Evolutionary conservation across 306 rosid genomes (phyloP).

Genomic region (Nissolia schottii): DNA sequence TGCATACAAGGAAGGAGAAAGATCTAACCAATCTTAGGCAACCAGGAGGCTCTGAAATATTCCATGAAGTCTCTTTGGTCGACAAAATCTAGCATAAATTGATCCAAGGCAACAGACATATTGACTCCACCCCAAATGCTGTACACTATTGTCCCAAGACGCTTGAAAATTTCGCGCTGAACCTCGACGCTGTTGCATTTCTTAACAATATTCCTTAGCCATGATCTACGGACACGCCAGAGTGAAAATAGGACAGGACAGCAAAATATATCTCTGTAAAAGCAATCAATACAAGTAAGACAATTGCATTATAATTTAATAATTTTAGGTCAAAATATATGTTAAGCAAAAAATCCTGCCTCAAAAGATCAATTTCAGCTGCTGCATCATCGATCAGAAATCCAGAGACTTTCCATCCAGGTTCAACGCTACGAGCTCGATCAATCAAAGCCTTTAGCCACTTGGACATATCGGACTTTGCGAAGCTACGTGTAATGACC

Average conservation of each 20-base stretch:
- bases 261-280: conserved; percentile 69
- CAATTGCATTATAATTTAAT: too few relatives aligned
- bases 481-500: conserved; percentile 92
- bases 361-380: conserved; percentile 51
- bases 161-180: conserved; percentile 79
- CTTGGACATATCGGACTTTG: conserved; percentile 75
- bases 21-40: conserved; percentile 88
- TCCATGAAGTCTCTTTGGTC: conserved; percentile 89
- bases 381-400: conserved; percentile 90
- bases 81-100: conserved; percentile 65
- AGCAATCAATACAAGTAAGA: conserved; percentile 14
- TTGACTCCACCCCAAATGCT: conserved; percentile 67
- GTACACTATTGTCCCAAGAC: conserved; percentile 61
- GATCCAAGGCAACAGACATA: conserved; percentile 50
- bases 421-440: conserved; percentile 66
- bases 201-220: conserved; percentile 84
- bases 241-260: conserved; percentile 85
- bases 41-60: conserved; percentile 76
- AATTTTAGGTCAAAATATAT: too few relatives aligned
- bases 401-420: conserved; percentile 83
- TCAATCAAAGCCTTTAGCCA: conserved; percentile 77
- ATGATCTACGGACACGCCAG: conserved; percentile 90
- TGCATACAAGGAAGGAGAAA: conserved; percentile 33
- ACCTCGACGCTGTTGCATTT: conserved; percentile 71
- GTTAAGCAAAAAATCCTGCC: too few relatives aligned